Evolutionary conservation across 768 basidiomycete genomes (phyloP).

Genomic region (Rubroboletus pulcherrimus): DNA sequence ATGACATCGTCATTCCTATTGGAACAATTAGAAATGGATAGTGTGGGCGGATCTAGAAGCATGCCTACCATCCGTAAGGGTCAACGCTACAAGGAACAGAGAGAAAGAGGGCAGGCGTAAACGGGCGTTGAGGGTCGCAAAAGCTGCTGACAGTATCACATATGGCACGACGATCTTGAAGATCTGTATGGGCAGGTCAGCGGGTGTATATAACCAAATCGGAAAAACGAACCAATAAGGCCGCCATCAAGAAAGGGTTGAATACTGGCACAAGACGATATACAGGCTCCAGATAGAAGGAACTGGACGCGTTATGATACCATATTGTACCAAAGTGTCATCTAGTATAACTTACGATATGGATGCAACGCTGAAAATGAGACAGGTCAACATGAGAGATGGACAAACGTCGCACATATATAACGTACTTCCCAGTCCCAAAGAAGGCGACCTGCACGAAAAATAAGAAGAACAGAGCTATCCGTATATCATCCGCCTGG

Average conservation of each 20-base stretch:
- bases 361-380: slow-evolving; percentile 59
- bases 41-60: neutral
- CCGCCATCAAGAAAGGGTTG: slow-evolving; percentile 79
- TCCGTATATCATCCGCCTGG: slow-evolving; percentile 59
- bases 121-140: slow-evolving; percentile 64
- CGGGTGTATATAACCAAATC: neutral
- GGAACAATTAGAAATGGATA: neutral
- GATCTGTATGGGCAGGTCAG: slow-evolving; percentile 39
- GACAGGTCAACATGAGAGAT: neutral
- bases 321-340: neutral
- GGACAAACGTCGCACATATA: neutral
- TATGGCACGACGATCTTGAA: slow-evolving; percentile 85
- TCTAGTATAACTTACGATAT: slow-evolving; percentile 56
- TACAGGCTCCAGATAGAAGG: slow-evolving; percentile 85
- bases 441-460: slow-evolving; percentile 87
- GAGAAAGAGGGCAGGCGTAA: slow-evolving; percentile 76
- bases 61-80: slow-evolving; percentile 36
- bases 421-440: slow-evolving; percentile 74
- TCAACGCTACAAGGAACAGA: slow-evolving; percentile 71
- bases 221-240: slow-evolving; percentile 50
- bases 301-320: slow-evolving; percentile 35
- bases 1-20: slow-evolving; percentile 75
- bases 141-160: slow-evolving; percentile 64
- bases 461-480: slow-evolving; percentile 79
- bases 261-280: slow-evolving; percentile 85